These are phyloP conservation scores for Fusarium decemcellulare DNA, from an alignment of 2,329 filamentous ascomycete genomes.

Conservation along the genomic window DNA sequence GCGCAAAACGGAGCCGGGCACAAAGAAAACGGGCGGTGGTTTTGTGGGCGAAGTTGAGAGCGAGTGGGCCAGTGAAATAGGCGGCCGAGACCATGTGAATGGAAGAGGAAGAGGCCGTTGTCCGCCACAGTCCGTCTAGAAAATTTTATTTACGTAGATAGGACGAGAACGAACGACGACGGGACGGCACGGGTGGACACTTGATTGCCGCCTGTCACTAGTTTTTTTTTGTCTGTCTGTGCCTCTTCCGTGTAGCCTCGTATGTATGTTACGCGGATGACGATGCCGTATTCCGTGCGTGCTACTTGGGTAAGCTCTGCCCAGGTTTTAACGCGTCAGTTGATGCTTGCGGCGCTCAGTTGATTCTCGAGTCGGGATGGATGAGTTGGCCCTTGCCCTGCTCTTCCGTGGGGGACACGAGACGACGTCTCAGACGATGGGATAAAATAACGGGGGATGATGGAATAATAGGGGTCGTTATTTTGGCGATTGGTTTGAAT, in stretches of 20 bases:
- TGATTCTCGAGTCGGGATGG: neutral
- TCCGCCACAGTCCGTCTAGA: slow-evolving; percentile 24
- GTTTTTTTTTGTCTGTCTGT: neutral
- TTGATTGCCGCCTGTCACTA: slow-evolving; percentile 34
- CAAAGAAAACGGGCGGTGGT: slow-evolving; percentile 35
- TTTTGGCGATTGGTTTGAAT: neutral
- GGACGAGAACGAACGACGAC: neutral
- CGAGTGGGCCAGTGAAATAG: slow-evolving; percentile 49
- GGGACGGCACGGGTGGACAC: neutral
- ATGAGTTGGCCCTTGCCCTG: neutral
- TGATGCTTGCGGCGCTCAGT: slow-evolving; percentile 7
- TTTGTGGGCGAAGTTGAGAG: slow-evolving; percentile 44
- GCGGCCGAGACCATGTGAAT: slow-evolving; percentile 48
- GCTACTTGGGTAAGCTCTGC: neutral
- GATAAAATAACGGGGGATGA: neutral
- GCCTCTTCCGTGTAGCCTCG: no score
- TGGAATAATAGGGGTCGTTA: slow-evolving; percentile 2
- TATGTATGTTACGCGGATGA: neutral
- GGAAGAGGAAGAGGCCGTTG: slow-evolving; percentile 17
- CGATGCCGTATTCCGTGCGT: neutral
- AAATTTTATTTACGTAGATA: slow-evolving; percentile 24
- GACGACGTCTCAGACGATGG: neutral
- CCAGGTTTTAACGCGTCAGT: slow-evolving; percentile 1
- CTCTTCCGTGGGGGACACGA: slow-evolving; percentile 7
- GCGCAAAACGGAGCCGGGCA: slow-evolving; percentile 19